phyloP scores from a whole-genome alignment of 139 green algal genomes.

The Auxenochlorella pyrenoidosa region DNA sequence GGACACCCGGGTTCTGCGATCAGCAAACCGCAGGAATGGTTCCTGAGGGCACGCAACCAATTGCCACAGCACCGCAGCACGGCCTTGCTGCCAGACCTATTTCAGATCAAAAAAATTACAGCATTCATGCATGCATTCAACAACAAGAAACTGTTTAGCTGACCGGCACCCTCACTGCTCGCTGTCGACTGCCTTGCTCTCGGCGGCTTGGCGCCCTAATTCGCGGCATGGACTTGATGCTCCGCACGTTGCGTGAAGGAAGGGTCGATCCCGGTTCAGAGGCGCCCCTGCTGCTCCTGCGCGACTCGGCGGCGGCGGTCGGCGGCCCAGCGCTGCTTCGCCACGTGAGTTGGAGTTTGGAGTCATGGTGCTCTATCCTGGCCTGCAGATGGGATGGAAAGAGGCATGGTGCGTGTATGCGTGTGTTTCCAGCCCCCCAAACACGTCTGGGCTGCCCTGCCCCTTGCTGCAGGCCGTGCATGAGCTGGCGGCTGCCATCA shows the following conservation, averaged over 20 bases:
- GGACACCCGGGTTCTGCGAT: no score
- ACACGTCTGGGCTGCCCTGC: background rate
- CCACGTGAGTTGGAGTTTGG: slow-evolving; percentile 1
- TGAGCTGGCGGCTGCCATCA: slow-evolving; percentile 13
- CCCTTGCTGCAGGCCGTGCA: slow-evolving; percentile 3
- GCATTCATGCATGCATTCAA: no score
- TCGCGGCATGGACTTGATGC: background rate
- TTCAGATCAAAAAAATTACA: no score
- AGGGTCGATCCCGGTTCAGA: background rate
- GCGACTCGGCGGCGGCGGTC: slow-evolving; percentile 15
- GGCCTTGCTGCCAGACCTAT: no score
- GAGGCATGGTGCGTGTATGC: background rate
- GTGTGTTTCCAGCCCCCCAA: background rate
- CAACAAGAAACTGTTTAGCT: no score
- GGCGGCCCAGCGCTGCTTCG: slow-evolving; percentile 39
- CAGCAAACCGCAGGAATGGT: no score
- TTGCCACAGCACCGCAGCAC: no score
- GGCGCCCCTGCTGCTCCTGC: slow-evolving; percentile 33
- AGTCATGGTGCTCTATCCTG: background rate
- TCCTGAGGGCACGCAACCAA: no score
- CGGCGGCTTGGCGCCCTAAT: no score
- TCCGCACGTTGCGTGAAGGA: slow-evolving; percentile 20
- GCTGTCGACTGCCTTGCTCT: no score
- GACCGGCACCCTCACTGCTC: no score
- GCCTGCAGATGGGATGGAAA: background rate